These are phyloP conservation scores for Penicillium taxi DNA, from an alignment of 495 filamentous ascomycete genomes.

Conservation along the genomic window DNA sequence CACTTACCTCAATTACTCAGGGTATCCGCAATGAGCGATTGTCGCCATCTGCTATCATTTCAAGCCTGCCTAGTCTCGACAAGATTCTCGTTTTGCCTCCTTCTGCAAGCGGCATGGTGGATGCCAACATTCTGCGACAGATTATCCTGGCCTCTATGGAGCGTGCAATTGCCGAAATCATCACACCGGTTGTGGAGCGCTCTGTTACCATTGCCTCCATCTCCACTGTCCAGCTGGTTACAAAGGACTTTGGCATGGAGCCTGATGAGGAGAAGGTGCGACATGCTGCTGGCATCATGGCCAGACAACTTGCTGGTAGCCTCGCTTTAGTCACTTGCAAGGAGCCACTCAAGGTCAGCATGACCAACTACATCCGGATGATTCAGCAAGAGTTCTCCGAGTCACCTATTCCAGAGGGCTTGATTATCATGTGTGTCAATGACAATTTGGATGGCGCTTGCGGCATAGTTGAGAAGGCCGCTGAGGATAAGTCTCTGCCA, in stretches of 20 bases:
- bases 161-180: constrained; percentile 86
- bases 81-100: constrained; percentile 66
- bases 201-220: constrained; percentile 97
- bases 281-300: constrained; percentile 80
- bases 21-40: constrained; percentile 62
- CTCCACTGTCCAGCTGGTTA: constrained; percentile 84
- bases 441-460: constrained; percentile 93
- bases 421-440: constrained; percentile 95
- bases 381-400: constrained; percentile 58
- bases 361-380: constrained; percentile 91
- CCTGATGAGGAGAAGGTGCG: constrained; percentile 79
- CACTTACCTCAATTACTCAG: constrained; percentile 61
- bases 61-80: constrained; percentile 71
- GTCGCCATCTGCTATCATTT: constrained; percentile 62
- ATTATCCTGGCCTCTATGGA: constrained; percentile 79
- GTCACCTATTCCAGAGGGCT: constrained; percentile 74
- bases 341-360: constrained; percentile 90
- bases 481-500: constrained; percentile 82
- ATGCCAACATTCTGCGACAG: constrained; percentile 60
- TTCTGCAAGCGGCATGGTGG: constrained; percentile 63
- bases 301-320: constrained; percentile 83
- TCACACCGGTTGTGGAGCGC: constrained; percentile 90
- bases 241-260: constrained; percentile 93
- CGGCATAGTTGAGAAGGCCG: constrained; percentile 84
- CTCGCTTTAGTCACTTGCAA: constrained; percentile 96